phyloP scores from a whole-genome alignment of 1,284 basidiomycete species.

The Pascua guehoae region DNA sequence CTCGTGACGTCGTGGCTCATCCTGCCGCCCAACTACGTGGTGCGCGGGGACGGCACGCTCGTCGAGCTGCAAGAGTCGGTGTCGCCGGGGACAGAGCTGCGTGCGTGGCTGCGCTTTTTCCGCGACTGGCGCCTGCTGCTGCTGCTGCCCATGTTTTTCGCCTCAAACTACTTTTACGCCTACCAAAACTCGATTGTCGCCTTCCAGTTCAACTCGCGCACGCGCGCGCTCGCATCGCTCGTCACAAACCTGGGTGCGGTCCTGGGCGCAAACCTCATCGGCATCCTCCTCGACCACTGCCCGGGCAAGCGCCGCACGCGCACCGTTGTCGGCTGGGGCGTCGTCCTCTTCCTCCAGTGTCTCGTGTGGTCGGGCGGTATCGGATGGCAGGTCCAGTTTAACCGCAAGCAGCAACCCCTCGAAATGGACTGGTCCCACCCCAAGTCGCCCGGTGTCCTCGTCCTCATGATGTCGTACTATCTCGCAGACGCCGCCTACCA shows the following conservation, averaged over 20 bases:
- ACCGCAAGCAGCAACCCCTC: conserved; percentile 10
- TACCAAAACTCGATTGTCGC: conserved; percentile 38
- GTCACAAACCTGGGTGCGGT: conserved; percentile 34
- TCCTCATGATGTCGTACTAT: conserved; percentile 27
- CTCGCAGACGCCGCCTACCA: conserved; percentile 45
- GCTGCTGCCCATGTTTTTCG: conserved; percentile 38
- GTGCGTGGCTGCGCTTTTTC: conserved; percentile 23
- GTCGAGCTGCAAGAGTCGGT: conserved; percentile 28
- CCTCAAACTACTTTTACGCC: conserved; percentile 39
- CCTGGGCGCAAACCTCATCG: conserved; percentile 37
- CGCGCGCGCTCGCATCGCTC: conserved; percentile 34
- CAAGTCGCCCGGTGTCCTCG: not conserved
- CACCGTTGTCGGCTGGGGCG: conserved; percentile 23
- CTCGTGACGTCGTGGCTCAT: conserved; percentile 32
- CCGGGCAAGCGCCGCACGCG: conserved; percentile 31
- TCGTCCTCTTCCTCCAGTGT: conserved; percentile 25
- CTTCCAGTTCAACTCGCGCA: conserved; percentile 35
- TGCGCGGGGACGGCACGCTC: conserved; percentile 35
- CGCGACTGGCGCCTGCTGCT: conserved; percentile 35
- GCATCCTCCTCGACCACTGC: conserved; percentile 34
- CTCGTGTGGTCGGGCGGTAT: conserved; percentile 38
- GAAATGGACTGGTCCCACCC: not conserved
- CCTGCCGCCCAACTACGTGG: conserved; percentile 34
- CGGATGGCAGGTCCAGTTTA: conserved; percentile 22
- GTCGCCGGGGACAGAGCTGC: conserved; percentile 24